Evolutionary conservation across 1,284 basidiomycete species (phyloP), one percentile per base, ranked within the genome.

Genomic region (Microstroma glucosiphilum): DNA sequence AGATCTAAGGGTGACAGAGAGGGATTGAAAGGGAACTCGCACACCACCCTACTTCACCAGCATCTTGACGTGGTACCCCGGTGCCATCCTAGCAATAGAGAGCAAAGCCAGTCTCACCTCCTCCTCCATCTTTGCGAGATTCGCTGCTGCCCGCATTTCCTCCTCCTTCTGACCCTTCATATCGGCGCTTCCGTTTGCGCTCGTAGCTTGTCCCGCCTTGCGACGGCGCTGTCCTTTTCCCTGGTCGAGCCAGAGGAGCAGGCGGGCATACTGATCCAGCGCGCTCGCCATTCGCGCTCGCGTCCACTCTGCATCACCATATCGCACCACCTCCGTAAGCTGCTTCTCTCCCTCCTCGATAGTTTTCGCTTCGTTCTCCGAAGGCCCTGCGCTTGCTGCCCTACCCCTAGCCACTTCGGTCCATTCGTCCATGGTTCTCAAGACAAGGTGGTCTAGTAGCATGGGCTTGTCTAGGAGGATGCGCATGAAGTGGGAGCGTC

Each of bases 1-100:
- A 37, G 30, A 37, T 37, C 30, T 4, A 37, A 37, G 30, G 3
- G 30, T 37, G 30, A 37, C 30, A 37, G 30, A 4, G 4, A 9
- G 30, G 30, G 9, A 37, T 4, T 4, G 6, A n/a, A 48, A 4
- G 4, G 7, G 46, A n/a, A 48, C 46, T 6, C 23, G 3, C 46
- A 4, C 4, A 48, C 46, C 46, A 3, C 11, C 3, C 46, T 48
- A n/a, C 46, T 48, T n/a, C 11, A 23, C 46, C 4, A 23, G 23
- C 46, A 48, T 48, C 46, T 23, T 48, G 46, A 48, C 23, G 7
- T 48, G 46, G 46, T 48, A n/a, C 4, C n/a, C 17, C 17, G 46
- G 46, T 23, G 46, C 46, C n/a, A 48, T n/a, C 46, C 46, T 48
- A n/a, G 46, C 46, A n/a, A 48, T n/a, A 3, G 46, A n/a, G 17